These are phyloP conservation scores for Mortierella sp. DNA, from an alignment of 371 early-diverging fungal species.

Conservation along the genomic window DNA sequence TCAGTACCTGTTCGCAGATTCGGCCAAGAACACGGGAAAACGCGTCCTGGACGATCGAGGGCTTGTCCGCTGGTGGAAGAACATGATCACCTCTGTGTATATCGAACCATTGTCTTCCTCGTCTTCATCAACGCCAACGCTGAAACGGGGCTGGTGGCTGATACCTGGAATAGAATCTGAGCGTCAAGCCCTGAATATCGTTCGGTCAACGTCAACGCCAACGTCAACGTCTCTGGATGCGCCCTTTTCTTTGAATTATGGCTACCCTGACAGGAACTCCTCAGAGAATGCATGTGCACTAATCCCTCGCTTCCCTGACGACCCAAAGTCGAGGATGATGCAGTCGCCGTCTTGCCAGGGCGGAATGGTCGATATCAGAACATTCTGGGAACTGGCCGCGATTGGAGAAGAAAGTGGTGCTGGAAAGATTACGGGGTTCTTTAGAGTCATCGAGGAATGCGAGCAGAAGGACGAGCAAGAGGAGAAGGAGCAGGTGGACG, in stretches of 20 bases:
- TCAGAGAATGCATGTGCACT: slow-evolving; percentile 56
- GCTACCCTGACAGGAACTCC: slow-evolving; percentile 63
- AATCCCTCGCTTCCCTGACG: slow-evolving; percentile 85
- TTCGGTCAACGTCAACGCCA: slow-evolving; percentile 26
- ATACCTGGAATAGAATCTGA: slow-evolving; percentile 72
- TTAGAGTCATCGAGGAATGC: slow-evolving; percentile 49
- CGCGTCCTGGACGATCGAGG: slow-evolving; percentile 67
- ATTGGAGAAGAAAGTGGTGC: slow-evolving; percentile 83
- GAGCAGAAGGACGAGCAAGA: neutral
- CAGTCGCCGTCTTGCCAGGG: slow-evolving; percentile 34
- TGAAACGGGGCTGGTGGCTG: slow-evolving; percentile 61
- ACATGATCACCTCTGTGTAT: slow-evolving; percentile 34
- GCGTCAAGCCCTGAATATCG: slow-evolving; percentile 52
- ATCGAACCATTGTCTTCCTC: neutral
- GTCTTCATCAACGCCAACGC: neutral
- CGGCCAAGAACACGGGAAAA: slow-evolving; percentile 72
- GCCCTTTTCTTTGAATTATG: slow-evolving; percentile 25
- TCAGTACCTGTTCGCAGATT: slow-evolving; percentile 84
- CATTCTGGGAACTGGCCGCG: slow-evolving; percentile 74
- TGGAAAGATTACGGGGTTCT: slow-evolving; percentile 76
- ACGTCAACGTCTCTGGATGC: neutral
- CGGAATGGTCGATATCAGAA: slow-evolving; percentile 61
- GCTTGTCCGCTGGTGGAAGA: slow-evolving; percentile 86
- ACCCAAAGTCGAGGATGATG: slow-evolving; percentile 76
- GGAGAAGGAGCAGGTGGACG: neutral